phyloP scores from a whole-genome alignment of 1,284 basidiomycete species.

The Ustilago shanxiensis region DNA sequence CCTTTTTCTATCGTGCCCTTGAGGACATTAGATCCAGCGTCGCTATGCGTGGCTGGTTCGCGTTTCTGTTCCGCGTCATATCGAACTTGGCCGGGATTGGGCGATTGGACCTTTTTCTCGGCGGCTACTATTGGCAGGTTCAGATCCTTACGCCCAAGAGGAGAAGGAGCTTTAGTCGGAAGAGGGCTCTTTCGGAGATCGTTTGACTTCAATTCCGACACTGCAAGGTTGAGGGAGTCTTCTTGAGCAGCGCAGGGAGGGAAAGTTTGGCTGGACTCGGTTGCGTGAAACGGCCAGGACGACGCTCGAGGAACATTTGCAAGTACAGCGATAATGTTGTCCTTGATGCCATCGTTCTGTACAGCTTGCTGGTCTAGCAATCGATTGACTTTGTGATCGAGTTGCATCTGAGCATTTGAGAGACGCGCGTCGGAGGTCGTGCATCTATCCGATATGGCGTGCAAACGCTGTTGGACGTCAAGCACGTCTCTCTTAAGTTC shows the following conservation, averaged over 20 bases:
- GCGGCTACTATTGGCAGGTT: too few species aligned
- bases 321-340: not conserved
- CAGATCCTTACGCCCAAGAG: too few species aligned
- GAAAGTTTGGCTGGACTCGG: too few species aligned
- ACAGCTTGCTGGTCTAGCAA: not conserved
- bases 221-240: too few species aligned
- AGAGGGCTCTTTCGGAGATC: too few species aligned
- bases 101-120: too few species aligned
- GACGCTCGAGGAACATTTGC: not conserved
- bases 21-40: not conserved
- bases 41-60: not conserved
- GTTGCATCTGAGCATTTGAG: not conserved
- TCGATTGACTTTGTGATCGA: not conserved
- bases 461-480: not conserved
- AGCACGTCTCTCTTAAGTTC: not conserved
- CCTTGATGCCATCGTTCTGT: not conserved
- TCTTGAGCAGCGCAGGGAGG: too few species aligned
- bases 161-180: too few species aligned
- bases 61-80: not conserved
- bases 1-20: not conserved
- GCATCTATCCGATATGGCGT: not conserved
- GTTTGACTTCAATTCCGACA: too few species aligned
- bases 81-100: too few species aligned
- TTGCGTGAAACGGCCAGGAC: too few species aligned
- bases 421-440: not conserved